Evolutionary conservation across 768 basidiomycete genomes (phyloP).

Genomic region (Hygrophorus russula): DNA sequence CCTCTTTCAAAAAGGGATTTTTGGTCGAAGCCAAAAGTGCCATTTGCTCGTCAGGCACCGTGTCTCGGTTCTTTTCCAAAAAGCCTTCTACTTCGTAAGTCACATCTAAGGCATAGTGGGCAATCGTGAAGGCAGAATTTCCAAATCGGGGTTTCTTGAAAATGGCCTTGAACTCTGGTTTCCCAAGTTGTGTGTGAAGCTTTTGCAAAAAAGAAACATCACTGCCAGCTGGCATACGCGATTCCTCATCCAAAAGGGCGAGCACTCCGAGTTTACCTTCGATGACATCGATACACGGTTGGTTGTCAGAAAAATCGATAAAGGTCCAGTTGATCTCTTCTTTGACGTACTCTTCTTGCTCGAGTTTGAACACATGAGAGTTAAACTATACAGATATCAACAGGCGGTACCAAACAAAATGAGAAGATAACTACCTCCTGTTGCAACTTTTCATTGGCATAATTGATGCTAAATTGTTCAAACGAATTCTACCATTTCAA

Average conservation of each 20-base stretch:
- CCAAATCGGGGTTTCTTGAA: slow-evolving; percentile 99
- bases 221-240: slow-evolving; percentile 86
- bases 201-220: slow-evolving; percentile 92
- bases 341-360: slow-evolving; percentile 98
- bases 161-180: slow-evolving; percentile 75
- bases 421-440: slow-evolving; percentile 60
- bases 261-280: slow-evolving; percentile 95
- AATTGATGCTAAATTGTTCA: slow-evolving; percentile 99
- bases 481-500: slow-evolving; percentile 55
- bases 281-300: slow-evolving; percentile 97
- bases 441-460: slow-evolving; percentile 96
- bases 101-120: slow-evolving; percentile 96
- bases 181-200: slow-evolving; percentile 73
- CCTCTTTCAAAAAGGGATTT: slow-evolving; percentile 90
- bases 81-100: slow-evolving; percentile 98
- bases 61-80: slow-evolving; percentile 97
- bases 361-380: slow-evolving; percentile 97
- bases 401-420: slow-evolving; percentile 2
- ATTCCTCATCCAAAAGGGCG: slow-evolving; percentile 93
- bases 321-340: slow-evolving; percentile 99
- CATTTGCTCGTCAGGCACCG: slow-evolving; percentile 98
- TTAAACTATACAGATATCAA: slow-evolving; percentile 60
- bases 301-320: slow-evolving; percentile 98
- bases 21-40: slow-evolving; percentile 73
- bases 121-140: slow-evolving; percentile 93